Base-by-base conservation (phyloP, 2,329 filamentous ascomycete species). In the Fusarium newnesense region DNA sequence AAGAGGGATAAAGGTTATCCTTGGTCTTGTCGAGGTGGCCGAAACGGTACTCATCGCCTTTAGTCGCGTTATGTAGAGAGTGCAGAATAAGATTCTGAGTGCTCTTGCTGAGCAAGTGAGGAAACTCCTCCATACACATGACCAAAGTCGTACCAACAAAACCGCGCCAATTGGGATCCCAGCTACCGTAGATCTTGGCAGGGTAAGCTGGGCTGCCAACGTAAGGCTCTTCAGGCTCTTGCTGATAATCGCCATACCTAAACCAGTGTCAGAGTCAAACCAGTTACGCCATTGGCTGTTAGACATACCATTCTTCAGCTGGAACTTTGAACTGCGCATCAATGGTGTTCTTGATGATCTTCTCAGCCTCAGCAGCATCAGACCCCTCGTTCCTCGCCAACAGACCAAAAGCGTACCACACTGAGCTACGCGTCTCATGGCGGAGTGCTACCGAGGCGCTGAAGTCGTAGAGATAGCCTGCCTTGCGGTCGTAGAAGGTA, bases 131-230 rank as follows among this genome's bases (percentile, higher is more conserved):
- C 28, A 90, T 81, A 32, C 86, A 86, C 44, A 91, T 81, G 32
- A 91, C 85, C 19, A 91, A 84, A 0, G 88, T 85, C 0, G 88
- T 90, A 18, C 88, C 88, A 39, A 91, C 84, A 64, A 92, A 91
- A 2, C 89, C 89, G 56, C 90, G 83, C 89, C 89, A 91, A 69
- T 92, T 91, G 4, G 89, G 89, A 72, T 91, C 90, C 87, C 88
- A 91, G 1, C 86, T 85, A 62, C 85, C 84, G 75, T 91, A 90
- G 39, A 88, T 88, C 8, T 79, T 76, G n/a, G 84, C 78, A 3
- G 84, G 83, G 69, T 91, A 91, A 21, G 81, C 79, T 4, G 80
- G 60, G 5, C 83, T 86, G 24, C 88, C 89, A 9, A 91, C 86
- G 5, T 84, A 85, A 0, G 90, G 89, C 77, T 91, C 86, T 72